Evolutionary conservation across 192 early-diverging fungal species (phyloP), one percentile per base, ranked within the genome.

Genomic region (Thoreauomyces humboldtii): DNA sequence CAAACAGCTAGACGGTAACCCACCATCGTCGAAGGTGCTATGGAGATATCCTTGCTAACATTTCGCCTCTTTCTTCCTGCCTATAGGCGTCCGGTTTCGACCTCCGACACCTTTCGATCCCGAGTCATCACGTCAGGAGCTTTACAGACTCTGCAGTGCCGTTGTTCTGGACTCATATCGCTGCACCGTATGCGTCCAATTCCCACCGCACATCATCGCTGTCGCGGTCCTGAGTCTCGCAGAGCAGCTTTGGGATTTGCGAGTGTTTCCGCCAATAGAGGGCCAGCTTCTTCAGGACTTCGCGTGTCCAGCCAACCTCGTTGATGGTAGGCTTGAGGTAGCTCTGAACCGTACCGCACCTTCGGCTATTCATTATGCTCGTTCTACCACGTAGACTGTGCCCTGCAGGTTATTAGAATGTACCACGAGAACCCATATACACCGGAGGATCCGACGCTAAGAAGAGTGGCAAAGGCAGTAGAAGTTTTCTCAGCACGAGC

Each of bases 201-300:
- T 31, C 41, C 66, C 66, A n/a, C 31, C 66, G 31, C 66, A 68
- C 35, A 34, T 68, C n/a, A 46, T 68, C 22, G 66, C 66, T 36
- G 52, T 68, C 57, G 55, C 57, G 4, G n/a, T 46, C 17, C 22
- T 68, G 35, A 51, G 36, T 29, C 19, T 68, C 21, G 41, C 55
- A 9, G 5, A 38, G 64, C 31, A 51, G 35, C 43, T 68, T n/a
- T 7, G 15, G 7, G 25, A 47, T 15, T 42, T 47, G 7, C 7
- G 12, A 21, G 15, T 61, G 17, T 21, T n/a, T 24, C 37, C 64
- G 9, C 21, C 17, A 15, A 43, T 57, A 14, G 38, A 57, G 1
- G 24, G 15, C 12, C 25, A 57, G 17, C 46, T 57, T 38, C 14
- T 57, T n/a, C 53, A 41, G 29, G 25, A 29, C 7, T 27, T 19